Evolutionary conservation across 192 early-diverging fungal genomes (phyloP), one percentile per base, ranked within the genome.

Genomic region (Coemansia erecta): DNA sequence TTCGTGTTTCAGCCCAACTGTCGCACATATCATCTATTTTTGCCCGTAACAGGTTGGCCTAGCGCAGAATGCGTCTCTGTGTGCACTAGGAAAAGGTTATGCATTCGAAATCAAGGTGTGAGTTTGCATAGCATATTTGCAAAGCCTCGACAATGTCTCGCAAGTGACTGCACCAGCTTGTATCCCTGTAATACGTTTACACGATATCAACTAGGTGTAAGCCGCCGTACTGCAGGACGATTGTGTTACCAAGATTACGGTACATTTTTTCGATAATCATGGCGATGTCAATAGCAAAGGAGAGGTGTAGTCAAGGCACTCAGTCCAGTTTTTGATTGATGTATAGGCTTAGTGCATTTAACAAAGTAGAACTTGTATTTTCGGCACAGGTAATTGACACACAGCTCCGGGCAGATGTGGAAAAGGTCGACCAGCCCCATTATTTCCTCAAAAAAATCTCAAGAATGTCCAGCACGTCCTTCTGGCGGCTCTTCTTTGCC

Each of bases 201-300:
- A 99, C 94, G 1, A 94, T 97, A 66, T 98, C 98, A 15, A 99
- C 97, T 33, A 99, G 77, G 75, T 95, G 92, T 15, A 94, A 97
- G 14, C 97, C 97, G 55, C 97, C 95, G 66, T 99, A 99, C 73
- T 92, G 89, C 3, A 94, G 70, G 0, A 90, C 92, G 53, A 99
- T 97, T 3, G 97, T 97, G 61, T 99, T 94, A 21, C 97, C 97
- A 70, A 98, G 89, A 49, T 94, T 92, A 53, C 97, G 93, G 69
- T 97, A 99, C 92, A 99, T 94, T 54, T 90, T 92, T 35, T 93
- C 96, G 39, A 99, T 85, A 39, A 97, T 85, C 64, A 93, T 92
- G 6, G 92, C 85, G 0, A 89, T 92, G 69, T 99, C 97, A 3
- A 89, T 90, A 69, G 98, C 94, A 68, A 98, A 94, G 0, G 89